Base-by-base conservation (phyloP, 208 protist genomes). In the Crithidia acanthocephali region DNA sequence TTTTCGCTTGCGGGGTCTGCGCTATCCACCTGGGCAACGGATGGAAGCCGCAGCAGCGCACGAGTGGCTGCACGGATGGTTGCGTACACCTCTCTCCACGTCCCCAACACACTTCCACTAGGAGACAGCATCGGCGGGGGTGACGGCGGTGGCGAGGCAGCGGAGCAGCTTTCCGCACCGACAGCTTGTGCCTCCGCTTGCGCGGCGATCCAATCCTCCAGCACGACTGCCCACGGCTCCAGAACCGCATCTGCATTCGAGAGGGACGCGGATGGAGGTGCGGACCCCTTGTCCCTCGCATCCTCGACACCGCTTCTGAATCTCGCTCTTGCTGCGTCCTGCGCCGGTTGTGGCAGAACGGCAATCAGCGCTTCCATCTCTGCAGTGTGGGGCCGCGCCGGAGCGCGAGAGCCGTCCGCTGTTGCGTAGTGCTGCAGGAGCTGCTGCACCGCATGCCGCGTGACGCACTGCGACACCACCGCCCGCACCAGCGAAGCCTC, bases 391-490 rank as follows among this genome's bases (percentile, higher is more conserved):
- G 67, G 62, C 0, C 37, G 48, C 2, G 53, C 37, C 2, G 72
- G 64, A 1, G 11, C 6, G 6, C 57, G 64, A 4, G 22, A 25
- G 25, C 18, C 33, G 57, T 16, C 27, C 23, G 37, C 30, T 8
- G 51, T 28, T 23, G 16, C 4, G 40, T 71, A 62, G 28, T 35
- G 65, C 53, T 27, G 55, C 18, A 75, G 25, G 2, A 72, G 53
- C 47, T 62, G 44, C 59, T 63, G 73, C 62, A 33, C 59, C 58
- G 64, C 44, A 10, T 55, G 56, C 0, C 58, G 44, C 13, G 72
- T 77, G 47, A 40, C 11, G 52, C 66, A 73, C 9, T 72, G 16
- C 74, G 73, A n/a, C 13, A 72, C 30, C 30, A 53, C 80, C 47
- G 58, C 33, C 27, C 13, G 44, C 23, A 79, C 70, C 33, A 79